These are phyloP conservation scores for Paecilomyces fulvus DNA, from an alignment of 2,329 filamentous ascomycete species.

Conservation along the genomic window DNA sequence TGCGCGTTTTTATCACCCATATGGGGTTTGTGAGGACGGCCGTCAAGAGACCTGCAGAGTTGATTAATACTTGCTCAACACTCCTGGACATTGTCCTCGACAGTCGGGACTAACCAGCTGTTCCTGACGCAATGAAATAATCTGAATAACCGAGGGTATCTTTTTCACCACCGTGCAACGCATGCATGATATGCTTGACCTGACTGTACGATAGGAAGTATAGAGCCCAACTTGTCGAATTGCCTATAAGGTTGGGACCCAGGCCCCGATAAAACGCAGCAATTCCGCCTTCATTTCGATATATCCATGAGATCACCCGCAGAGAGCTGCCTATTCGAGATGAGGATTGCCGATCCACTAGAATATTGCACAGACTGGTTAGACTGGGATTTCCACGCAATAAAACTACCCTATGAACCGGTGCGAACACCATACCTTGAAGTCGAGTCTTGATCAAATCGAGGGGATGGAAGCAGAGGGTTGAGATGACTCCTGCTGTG, in stretches of 20 bases:
- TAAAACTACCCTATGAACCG: slow-evolving; percentile 21
- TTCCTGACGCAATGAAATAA: slow-evolving; percentile 70
- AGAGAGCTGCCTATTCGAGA: slow-evolving; percentile 46
- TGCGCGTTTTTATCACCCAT: slow-evolving; percentile 97
- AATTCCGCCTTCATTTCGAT: slow-evolving; percentile 48
- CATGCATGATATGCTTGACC: slow-evolving; percentile 47
- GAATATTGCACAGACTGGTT: slow-evolving; percentile 13
- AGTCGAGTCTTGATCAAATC: slow-evolving; percentile 95
- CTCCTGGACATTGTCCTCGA: background rate
- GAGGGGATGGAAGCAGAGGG: slow-evolving; percentile 79
- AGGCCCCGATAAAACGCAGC: slow-evolving; percentile 79
- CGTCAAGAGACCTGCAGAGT: slow-evolving; percentile 57
- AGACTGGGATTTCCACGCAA: background rate
- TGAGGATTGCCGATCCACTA: slow-evolving; percentile 44
- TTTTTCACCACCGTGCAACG: slow-evolving; percentile 23
- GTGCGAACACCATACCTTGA: slow-evolving; percentile 54
- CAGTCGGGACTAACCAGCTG: slow-evolving; percentile 39
- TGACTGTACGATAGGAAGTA: slow-evolving; percentile 75
- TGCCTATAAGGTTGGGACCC: slow-evolving; percentile 82
- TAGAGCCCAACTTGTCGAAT: slow-evolving; percentile 79
- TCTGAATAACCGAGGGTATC: slow-evolving; percentile 52
- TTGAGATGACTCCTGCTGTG: slow-evolving; percentile 77
- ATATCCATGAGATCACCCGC: slow-evolving; percentile 45
- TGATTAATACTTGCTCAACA: background rate
- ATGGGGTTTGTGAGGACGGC: slow-evolving; percentile 85